A percentile compares a stretch with the other conserved stretches of the same genome.
Conservation (phyloP, 2,329 filamentous ascomycete species). For the Colletotrichum caudatum region DNA sequence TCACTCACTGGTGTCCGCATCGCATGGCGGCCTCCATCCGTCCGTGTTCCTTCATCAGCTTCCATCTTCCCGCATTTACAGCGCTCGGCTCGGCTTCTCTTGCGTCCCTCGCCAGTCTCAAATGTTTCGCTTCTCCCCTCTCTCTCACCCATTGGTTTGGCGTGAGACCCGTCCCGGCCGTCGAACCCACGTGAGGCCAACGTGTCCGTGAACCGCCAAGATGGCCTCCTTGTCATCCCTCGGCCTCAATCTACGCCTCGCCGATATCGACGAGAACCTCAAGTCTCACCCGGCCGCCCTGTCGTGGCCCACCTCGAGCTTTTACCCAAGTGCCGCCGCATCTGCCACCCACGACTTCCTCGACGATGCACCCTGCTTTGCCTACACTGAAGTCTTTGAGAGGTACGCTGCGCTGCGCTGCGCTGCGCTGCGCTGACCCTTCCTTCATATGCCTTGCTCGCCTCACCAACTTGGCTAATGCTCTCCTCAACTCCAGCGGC, state of each 20-base stretch:
- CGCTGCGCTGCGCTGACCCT: slow-evolving; percentile 18
- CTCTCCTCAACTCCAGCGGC: slow-evolving; percentile 41
- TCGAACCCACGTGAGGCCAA: slow-evolving; percentile 5
- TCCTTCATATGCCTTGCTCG: background rate
- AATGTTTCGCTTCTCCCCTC: background rate
- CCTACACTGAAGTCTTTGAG: slow-evolving; percentile 42
- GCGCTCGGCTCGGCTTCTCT: background rate
- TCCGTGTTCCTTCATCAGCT: slow-evolving; percentile 23
- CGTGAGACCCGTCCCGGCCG: background rate
- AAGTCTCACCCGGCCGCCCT: slow-evolving; percentile 28
- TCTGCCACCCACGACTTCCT: slow-evolving; percentile 11
- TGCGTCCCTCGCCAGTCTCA: background rate
- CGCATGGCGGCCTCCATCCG: slow-evolving; percentile 21
- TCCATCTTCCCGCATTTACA: background rate
- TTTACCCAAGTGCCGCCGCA: background rate
- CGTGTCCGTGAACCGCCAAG: slow-evolving; percentile 7
- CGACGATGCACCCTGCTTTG: slow-evolving; percentile 32
- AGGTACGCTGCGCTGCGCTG: slow-evolving; percentile 44
- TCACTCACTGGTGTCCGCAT: slow-evolving; percentile 8
- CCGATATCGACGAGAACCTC: slow-evolving; percentile 36
- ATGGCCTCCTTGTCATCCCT: slow-evolving; percentile 27
- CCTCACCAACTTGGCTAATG: slow-evolving; percentile 11
- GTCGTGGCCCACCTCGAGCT: slow-evolving; percentile 1
- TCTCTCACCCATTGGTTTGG: background rate
- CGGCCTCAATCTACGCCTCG: slow-evolving; percentile 35